Evolutionary conservation across 441 rosid species (phyloP).

Genomic region (Euphorbia schlechtendalii): DNA sequence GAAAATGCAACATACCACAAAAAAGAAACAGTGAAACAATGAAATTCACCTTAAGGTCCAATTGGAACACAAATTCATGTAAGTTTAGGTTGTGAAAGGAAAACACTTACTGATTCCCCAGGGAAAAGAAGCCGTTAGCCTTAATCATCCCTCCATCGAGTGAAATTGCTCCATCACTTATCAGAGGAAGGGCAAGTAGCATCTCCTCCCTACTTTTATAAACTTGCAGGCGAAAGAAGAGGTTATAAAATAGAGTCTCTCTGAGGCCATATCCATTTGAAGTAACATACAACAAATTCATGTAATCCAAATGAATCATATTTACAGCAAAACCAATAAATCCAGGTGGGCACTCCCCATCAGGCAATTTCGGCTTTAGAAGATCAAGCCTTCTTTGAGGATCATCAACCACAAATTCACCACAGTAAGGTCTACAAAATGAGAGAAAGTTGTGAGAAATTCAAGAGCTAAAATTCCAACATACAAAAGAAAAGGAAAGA

Average conservation of each 20-base stretch:
- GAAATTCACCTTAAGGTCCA: not conserved
- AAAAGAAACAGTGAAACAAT: not conserved
- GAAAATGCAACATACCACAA: not conserved
- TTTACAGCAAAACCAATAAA: constrained; percentile 85
- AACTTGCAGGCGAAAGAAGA: constrained; percentile 66
- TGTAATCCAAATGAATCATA: constrained; percentile 53
- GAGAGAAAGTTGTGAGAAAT: constrained; percentile 7
- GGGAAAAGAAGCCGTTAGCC: constrained; percentile 42
- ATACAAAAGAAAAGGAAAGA: constrained; percentile 8
- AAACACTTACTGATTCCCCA: constrained; percentile 53
- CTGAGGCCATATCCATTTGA: constrained; percentile 64
- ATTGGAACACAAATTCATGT: constrained; percentile 3
- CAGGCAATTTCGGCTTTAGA: constrained; percentile 63
- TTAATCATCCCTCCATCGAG: constrained; percentile 84
- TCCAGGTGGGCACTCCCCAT: constrained; percentile 65
- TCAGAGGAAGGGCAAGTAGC: constrained; percentile 58
- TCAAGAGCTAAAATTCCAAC: constrained; percentile 10
- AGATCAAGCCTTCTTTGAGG: constrained; percentile 79
- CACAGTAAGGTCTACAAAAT: constrained; percentile 57
- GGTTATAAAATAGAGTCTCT: constrained; percentile 76
- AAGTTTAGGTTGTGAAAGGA: constrained; percentile 2
- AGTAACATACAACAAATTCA: constrained; percentile 47
- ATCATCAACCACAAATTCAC: constrained; percentile 61
- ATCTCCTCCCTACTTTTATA: constrained; percentile 70
- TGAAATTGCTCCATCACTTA: constrained; percentile 74